These are phyloP conservation scores for Ocimum tenuiflorum DNA, from an alignment of 257 asterid genomes.

Conservation along the genomic window DNA sequence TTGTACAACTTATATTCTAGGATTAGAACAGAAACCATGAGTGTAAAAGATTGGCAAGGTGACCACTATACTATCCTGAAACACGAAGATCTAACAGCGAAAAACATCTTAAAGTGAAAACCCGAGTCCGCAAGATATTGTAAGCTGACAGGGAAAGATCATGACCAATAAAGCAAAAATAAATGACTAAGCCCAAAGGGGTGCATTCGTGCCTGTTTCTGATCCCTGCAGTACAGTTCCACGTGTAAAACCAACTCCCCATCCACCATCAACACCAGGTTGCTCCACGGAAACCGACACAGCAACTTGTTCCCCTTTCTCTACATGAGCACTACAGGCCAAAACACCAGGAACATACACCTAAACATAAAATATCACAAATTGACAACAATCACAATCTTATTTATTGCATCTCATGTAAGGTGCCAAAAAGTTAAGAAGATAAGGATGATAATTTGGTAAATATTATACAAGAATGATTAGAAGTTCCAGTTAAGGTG, in stretches of 20 bases:
- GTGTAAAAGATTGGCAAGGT: no score
- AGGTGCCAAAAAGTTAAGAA: background rate
- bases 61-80: background rate
- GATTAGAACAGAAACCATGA: no score
- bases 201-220: slow-evolving; percentile 46
- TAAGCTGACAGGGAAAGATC: background rate
- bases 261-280: slow-evolving; percentile 65
- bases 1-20: no score
- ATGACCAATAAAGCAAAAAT: background rate
- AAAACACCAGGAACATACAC: slow-evolving; percentile 98
- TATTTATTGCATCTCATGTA: background rate
- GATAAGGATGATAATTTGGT: background rate
- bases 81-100: background rate
- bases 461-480: background rate
- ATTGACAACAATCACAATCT: background rate
- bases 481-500: background rate
- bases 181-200: background rate
- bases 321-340: slow-evolving; percentile 97
- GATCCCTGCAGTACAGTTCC: slow-evolving; percentile 84
- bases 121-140: background rate
- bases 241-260: slow-evolving; percentile 90
- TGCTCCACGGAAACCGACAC: slow-evolving; percentile 93
- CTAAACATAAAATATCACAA: slow-evolving; percentile 30
- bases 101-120: background rate
- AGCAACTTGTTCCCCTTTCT: slow-evolving; percentile 81